Conservation (phyloP, 202 grass and related monocot species). For the Panicum virgatum region DNA sequence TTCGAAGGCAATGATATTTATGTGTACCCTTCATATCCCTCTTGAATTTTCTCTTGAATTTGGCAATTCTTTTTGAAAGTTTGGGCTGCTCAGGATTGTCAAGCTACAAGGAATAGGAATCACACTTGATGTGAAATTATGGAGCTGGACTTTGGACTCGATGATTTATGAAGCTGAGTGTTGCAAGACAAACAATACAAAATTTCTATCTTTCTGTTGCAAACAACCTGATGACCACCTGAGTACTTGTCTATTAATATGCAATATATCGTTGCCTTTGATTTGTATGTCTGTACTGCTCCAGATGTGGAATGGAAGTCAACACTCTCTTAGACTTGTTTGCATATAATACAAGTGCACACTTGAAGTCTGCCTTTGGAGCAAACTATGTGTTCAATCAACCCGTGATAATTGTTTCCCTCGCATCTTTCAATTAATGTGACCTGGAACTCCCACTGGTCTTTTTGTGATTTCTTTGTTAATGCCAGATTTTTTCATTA, state of each 20-base stretch:
- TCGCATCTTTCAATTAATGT: background rate
- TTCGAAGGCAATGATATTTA: background rate
- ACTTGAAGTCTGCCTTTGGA: background rate
- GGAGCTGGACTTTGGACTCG: background rate
- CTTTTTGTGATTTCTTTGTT: background rate
- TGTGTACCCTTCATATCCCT: background rate
- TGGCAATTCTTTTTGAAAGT: background rate
- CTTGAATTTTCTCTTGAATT: constrained; percentile 31
- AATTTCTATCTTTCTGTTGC: constrained; percentile 5
- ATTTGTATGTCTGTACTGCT: background rate
- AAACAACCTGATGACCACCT: background rate
- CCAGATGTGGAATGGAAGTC: background rate
- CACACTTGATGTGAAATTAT: background rate
- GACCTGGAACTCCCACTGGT: background rate
- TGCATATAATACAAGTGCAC: background rate
- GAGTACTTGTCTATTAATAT: background rate
- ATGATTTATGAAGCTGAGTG: constrained; percentile 37
- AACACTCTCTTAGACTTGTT: constrained; percentile 7
- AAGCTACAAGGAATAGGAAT: constrained; percentile 33
- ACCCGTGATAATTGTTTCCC: constrained; percentile 11
- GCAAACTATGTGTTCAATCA: background rate
- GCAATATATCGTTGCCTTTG: background rate
- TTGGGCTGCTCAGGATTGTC: background rate
- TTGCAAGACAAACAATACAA: constrained; percentile 26
- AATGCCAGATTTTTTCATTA: background rate